Evolutionary conservation across 2,329 filamentous ascomycete species (phyloP).

Genomic region (Diatrype stigma): DNA sequence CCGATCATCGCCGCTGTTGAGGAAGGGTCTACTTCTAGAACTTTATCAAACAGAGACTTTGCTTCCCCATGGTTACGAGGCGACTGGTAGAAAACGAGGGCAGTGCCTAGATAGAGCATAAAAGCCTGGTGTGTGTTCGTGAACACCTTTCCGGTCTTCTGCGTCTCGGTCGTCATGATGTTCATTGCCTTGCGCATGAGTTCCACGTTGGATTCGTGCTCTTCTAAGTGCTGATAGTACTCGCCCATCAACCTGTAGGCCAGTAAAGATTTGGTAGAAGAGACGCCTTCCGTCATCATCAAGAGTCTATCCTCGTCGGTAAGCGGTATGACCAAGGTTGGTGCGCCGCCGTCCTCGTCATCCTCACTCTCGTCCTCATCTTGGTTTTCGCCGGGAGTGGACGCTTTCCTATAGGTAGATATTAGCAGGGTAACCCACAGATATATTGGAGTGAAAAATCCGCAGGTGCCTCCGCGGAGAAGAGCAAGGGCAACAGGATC

Average conservation of each 20-base stretch:
- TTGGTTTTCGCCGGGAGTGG: constrained; percentile 22
- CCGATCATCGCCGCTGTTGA: constrained; percentile 83
- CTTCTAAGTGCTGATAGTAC: constrained; percentile 80
- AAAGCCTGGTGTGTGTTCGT: constrained; percentile 69
- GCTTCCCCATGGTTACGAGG: constrained; percentile 88
- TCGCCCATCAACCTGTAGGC: constrained; percentile 79
- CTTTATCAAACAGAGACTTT: constrained; percentile 76
- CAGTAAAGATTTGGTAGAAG: constrained; percentile 66
- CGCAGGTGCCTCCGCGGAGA: too few relatives aligned
- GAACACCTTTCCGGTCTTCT: constrained; percentile 65
- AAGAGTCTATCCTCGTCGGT: constrained; percentile 75
- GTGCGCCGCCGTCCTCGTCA: constrained; percentile 53
- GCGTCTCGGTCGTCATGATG: constrained; percentile 55
- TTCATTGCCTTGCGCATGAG: constrained; percentile 70
- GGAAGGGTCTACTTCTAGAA: constrained; percentile 69
- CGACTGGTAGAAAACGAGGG: constrained; percentile 83
- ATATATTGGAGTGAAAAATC: too few relatives aligned
- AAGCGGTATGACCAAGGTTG: constrained; percentile 52
- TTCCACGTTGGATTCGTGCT: constrained; percentile 77
- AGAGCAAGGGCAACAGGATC: too few relatives aligned
- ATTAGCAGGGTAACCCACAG: neutral
- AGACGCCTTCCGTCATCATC: constrained; percentile 73
- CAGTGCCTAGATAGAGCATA: constrained; percentile 76
- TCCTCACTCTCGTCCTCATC: constrained; percentile 48
- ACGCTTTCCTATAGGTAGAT: constrained; percentile 5